Evolutionary conservation across 1,284 basidiomycete genomes (phyloP), one percentile per base, ranked within the genome.

Genomic region (Rhodotorula sp.): DNA sequence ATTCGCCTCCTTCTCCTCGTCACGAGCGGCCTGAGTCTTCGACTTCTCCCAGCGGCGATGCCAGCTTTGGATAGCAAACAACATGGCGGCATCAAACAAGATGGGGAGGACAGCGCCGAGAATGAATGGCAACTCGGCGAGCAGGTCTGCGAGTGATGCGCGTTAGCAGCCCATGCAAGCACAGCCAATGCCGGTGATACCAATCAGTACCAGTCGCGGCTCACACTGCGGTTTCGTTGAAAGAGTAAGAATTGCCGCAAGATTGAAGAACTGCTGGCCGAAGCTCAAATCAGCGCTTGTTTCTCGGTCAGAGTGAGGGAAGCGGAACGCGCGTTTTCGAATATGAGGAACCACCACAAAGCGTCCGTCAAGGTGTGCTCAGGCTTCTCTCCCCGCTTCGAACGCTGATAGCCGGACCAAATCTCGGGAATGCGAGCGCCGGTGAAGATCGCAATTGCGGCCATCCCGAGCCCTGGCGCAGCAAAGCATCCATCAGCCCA

Each of bases 191-290:
- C 8, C 15, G 6, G 20, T 18, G 56, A 57, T 18, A 10, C 18
- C 34, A 60, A 18, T 20, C 31, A 48, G 8, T 56, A 29, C 20
- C 31, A 39, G 20, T 58, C 57, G 21, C 21, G 31, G 26, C 46
- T 61, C 18, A 49, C 20, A 29, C 34, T 29, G n/a, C 10, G 10
- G 3, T 10, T 63, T 46, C 3, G 23, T 46, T 3, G 68, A 60
- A 31, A 69, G 64, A 18, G 59, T 34, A 12, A 69, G 26, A 12
- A 69, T 69, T 12, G 68, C 48, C 5, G 6, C 18, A 3, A 65
- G n/a, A 34, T 65, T 69, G 68, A 69, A 69, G 29, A 59, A 5
- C 39, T 64, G 56, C 15, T 47, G 43, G 60, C 39, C 34, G 12
- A 23, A 56, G 18, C 3, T 23, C 14, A 39, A 39, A 20, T 31